Evolutionary conservation across 2,329 filamentous ascomycete genomes (phyloP).

Genomic region (Talaromyces sp.): DNA sequence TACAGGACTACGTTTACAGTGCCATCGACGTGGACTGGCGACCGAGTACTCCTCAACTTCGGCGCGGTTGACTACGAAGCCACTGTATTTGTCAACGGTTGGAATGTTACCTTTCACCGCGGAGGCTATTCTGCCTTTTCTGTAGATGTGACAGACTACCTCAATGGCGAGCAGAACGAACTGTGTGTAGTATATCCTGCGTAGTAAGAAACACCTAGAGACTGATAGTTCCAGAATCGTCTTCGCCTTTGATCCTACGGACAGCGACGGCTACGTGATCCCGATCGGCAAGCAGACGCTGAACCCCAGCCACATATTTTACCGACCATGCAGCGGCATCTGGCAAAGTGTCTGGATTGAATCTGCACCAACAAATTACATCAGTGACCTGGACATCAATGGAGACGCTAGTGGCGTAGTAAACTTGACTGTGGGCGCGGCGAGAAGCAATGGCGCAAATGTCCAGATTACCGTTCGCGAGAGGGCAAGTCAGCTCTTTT

Average conservation of each 20-base stretch:
- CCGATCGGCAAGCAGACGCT: constrained; percentile 63
- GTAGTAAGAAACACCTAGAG: not conserved
- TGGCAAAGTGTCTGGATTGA: constrained; percentile 73
- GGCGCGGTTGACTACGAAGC: constrained; percentile 50
- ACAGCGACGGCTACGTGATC: constrained; percentile 51
- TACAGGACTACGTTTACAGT: constrained; percentile 47
- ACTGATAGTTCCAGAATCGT: constrained; percentile 47
- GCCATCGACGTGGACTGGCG: constrained; percentile 37
- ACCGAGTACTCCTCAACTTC: constrained; percentile 38
- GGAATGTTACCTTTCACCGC: constrained; percentile 46
- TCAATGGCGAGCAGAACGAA: not conserved
- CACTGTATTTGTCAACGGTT: constrained; percentile 54
- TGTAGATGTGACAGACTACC: constrained; percentile 50
- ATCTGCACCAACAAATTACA: constrained; percentile 1
- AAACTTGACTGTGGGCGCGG: not conserved
- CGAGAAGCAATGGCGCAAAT: not conserved
- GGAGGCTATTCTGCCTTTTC: constrained; percentile 62
- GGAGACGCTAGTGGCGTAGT: not conserved
- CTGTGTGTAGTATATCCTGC: not conserved
- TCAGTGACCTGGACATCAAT: not conserved
- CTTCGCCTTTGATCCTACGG: constrained; percentile 65
- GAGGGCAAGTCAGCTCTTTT: not conserved
- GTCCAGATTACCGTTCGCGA: not conserved
- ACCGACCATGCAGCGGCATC: constrained; percentile 68
- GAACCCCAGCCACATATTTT: constrained; percentile 57